These are phyloP conservation scores for Cordyceps sp. DNA, from an alignment of 2,329 filamentous ascomycete genomes.

Conservation along the genomic window DNA sequence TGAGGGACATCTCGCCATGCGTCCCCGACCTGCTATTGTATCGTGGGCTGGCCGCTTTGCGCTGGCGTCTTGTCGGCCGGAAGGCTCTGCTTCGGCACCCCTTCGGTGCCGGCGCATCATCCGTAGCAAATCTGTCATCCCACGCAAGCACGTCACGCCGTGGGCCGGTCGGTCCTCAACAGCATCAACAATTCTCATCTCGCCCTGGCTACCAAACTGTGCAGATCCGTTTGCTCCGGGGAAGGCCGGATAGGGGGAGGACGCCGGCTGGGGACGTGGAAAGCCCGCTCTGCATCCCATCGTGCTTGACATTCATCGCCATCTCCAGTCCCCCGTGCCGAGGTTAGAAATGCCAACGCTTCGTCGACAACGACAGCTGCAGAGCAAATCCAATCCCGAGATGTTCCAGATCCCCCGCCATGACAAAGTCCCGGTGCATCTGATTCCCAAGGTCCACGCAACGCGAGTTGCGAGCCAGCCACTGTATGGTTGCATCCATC, in stretches of 20 bases:
- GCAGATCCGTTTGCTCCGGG: constrained; percentile 8
- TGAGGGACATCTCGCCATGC: too few relatives aligned
- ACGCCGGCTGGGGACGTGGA: not conserved
- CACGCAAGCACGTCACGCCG: too few relatives aligned
- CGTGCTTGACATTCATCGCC: constrained; percentile 12
- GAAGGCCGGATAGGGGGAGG: not conserved
- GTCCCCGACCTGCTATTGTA: too few relatives aligned
- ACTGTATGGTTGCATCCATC: constrained; percentile 15
- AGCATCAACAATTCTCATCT: constrained; percentile 18
- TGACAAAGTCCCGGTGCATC: constrained; percentile 7
- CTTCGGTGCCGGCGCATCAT: too few relatives aligned
- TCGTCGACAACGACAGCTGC: constrained; percentile 8
- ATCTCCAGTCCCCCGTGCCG: too few relatives aligned
- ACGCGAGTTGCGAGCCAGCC: constrained; percentile 11
- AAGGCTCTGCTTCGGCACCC: too few relatives aligned
- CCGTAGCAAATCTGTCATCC: too few relatives aligned
- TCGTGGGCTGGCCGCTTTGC: too few relatives aligned
- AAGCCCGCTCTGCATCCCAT: constrained; percentile 3
- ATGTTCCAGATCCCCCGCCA: constrained; percentile 11
- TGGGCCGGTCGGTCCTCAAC: too few relatives aligned
- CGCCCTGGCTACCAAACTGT: constrained; percentile 20
- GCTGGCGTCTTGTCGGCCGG: too few relatives aligned
- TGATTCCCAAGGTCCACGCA: constrained; percentile 11
- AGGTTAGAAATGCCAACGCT: too few relatives aligned
- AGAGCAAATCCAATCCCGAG: constrained; percentile 14